A percentile compares a stretch with the other conserved stretches of the same genome.
phyloP scores from a whole-genome alignment of 495 filamentous ascomycete species.

The Tetracladium setigerum region DNA sequence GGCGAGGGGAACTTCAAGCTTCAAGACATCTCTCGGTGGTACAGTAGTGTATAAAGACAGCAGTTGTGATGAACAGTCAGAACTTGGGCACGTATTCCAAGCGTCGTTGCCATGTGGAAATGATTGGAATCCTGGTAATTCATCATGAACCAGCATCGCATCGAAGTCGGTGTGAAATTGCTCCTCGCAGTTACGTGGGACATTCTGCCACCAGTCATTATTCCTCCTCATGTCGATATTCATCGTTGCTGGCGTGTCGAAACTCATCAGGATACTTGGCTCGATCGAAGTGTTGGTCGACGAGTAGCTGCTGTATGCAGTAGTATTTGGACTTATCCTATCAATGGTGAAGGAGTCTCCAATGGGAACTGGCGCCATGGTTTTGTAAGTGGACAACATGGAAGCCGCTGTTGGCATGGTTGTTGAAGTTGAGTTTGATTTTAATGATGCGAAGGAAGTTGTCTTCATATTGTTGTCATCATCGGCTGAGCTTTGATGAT shows the following conservation, averaged over 20 bases:
- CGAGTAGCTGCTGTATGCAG: slow-evolving; percentile 6
- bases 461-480: not conserved
- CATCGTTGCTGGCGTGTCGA: not conserved
- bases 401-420: not conserved
- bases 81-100: slow-evolving; percentile 1
- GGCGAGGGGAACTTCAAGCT: slow-evolving; percentile 7
- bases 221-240: not conserved
- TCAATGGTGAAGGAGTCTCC: not conserved
- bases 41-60: slow-evolving; percentile 10
- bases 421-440: not conserved
- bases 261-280: not conserved
- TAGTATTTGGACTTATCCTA: slow-evolving; percentile 5
- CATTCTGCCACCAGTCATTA: slow-evolving; percentile 10
- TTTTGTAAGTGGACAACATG: no score
- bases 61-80: slow-evolving; percentile 7
- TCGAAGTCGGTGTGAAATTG: slow-evolving; percentile 3
- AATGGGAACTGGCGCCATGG: not conserved
- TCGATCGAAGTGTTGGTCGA: slow-evolving; percentile 7
- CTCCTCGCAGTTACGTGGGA: not conserved
- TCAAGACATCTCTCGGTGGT: slow-evolving; percentile 15
- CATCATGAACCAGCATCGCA: not conserved
- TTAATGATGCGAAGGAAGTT: not conserved
- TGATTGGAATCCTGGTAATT: slow-evolving; percentile 6
- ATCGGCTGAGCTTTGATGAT: not conserved
- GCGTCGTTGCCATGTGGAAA: slow-evolving; percentile 1